Conservation (phyloP, 805 yeast species). For the Lipomyces yamanashiensis region DNA sequence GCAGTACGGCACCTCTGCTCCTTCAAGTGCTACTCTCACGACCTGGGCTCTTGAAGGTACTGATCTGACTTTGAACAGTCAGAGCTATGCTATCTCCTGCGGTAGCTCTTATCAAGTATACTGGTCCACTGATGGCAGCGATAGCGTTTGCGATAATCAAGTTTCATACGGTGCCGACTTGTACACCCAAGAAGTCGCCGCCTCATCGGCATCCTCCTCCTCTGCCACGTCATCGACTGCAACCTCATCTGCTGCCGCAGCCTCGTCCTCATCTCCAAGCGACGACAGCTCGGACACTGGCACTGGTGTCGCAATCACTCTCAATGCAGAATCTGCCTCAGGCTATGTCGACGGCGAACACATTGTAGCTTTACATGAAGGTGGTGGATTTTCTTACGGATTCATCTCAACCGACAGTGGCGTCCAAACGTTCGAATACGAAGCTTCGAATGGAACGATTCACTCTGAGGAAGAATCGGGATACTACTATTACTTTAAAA, state of each 20-base stretch:
- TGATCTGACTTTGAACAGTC: neutral
- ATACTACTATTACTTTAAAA: neutral
- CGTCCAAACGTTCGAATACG: slow-evolving; percentile 2
- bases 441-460: neutral
- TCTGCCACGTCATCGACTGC: neutral
- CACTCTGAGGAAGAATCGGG: neutral
- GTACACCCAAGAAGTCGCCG: neutral
- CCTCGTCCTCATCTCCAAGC: neutral
- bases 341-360: slow-evolving; percentile 43
- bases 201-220: neutral
- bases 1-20: neutral
- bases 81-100: slow-evolving; percentile 5
- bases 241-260: neutral
- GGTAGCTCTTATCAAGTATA: slow-evolving; percentile 7
- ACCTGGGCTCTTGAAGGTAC: neutral
- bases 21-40: slow-evolving; percentile 3
- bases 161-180: slow-evolving; percentile 5
- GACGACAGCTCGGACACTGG: neutral
- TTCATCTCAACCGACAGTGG: slow-evolving; percentile 7
- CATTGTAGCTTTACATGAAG: slow-evolving; percentile 13
- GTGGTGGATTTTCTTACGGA: slow-evolving; percentile 11
- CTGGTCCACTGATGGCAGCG: slow-evolving; percentile 12
- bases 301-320: neutral
- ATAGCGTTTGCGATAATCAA: slow-evolving; percentile 1
- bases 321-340: slow-evolving; percentile 28